These are phyloP conservation scores for Anethum foeniculum DNA, from an alignment of 140 eudicot species.

Conservation along the genomic window DNA sequence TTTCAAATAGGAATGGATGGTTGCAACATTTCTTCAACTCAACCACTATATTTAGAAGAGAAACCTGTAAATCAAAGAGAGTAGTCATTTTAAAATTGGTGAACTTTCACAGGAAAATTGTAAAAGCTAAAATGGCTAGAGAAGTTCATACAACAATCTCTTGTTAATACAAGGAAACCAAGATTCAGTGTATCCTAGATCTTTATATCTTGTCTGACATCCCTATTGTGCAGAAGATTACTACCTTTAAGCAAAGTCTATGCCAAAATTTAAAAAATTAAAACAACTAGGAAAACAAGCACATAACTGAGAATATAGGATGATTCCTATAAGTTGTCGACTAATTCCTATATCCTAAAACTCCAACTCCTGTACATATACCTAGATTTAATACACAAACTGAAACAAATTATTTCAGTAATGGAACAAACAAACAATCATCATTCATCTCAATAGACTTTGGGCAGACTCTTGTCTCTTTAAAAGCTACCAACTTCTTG, in stretches of 20 bases:
- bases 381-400: not conserved
- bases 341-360: not conserved
- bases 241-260: not conserved
- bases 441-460: not conserved
- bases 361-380: not conserved
- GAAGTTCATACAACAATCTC: not conserved
- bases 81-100: slow-evolving; percentile 4
- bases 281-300: not conserved
- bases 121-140: not conserved
- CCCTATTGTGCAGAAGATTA: not conserved
- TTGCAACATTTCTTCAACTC: slow-evolving; percentile 99
- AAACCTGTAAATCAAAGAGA: slow-evolving; percentile 53
- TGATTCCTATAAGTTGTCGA: not conserved
- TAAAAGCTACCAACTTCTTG: not conserved
- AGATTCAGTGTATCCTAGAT: not conserved
- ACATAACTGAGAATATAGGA: not conserved
- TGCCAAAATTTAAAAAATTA: not conserved
- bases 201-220: not conserved
- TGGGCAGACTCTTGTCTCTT: not conserved
- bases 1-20: slow-evolving; percentile 94
- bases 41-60: slow-evolving; percentile 95
- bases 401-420: not conserved
- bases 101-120: not conserved
- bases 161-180: not conserved
- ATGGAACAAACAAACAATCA: not conserved